Evolutionary conservation across 306 rosid species (phyloP).

Genomic region (Echinosophora koreensis): DNA sequence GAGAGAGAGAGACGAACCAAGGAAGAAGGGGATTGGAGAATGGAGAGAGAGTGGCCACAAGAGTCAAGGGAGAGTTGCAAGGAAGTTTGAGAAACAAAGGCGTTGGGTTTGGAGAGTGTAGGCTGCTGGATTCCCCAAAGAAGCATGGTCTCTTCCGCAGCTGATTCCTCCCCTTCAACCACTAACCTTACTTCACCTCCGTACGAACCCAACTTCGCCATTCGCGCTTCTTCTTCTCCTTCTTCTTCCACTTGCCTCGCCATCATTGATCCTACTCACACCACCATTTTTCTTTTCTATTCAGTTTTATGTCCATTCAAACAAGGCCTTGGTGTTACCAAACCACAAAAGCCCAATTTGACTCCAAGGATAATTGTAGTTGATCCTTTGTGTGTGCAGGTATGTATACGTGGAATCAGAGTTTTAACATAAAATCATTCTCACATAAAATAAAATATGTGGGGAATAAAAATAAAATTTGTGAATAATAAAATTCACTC

Average conservation of each 20-base stretch:
- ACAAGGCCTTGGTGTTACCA: no score
- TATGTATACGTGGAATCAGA: no score
- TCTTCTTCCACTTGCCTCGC: constrained; percentile 7
- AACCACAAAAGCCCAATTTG: no score
- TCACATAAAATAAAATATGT: no score
- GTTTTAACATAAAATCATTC: no score
- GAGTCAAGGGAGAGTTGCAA: constrained; percentile 69
- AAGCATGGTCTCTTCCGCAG: constrained; percentile 87
- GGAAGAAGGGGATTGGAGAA: constrained; percentile 90
- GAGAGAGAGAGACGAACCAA: constrained; percentile 48
- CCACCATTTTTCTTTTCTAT: no score
- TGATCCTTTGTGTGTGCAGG: no score
- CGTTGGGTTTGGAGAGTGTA: constrained; percentile 73
- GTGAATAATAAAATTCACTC: no score
- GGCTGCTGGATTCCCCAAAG: constrained; percentile 91
- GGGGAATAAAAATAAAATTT: no score
- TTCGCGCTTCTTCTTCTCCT: constrained; percentile 37
- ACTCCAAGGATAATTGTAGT: no score
- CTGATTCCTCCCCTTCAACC: constrained; percentile 57
- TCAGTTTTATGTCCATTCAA: no score
- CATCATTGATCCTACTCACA: no score
- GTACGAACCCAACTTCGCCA: constrained; percentile 62
- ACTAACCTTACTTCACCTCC: constrained; percentile 59
- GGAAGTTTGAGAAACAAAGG: constrained; percentile 80
- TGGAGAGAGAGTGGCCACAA: constrained; percentile 85